Base-by-base conservation (phyloP, 2,329 filamentous ascomycete genomes). In the Monosporascus cannonballus region DNA sequence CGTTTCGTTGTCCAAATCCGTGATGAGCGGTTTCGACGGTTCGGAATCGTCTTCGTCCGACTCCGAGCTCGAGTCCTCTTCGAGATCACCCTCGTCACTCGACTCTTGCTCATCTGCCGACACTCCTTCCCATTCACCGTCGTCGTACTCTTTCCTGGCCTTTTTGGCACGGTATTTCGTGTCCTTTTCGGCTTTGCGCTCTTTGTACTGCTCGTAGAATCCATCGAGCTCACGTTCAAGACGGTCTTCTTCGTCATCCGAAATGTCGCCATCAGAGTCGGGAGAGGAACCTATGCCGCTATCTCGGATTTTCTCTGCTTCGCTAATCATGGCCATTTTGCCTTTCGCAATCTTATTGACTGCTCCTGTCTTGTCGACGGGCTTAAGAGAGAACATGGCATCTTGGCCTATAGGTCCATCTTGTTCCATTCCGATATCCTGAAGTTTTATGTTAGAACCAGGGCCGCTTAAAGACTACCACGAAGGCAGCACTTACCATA, bases 101-200 rank as follows among this genome's bases (percentile, higher is more conserved):
- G 76, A 77, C 27, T 73, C 72, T n/a, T 80, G 73, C 52, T 82
- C 81, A 46, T 80, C 81, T 11, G 78, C 83, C 22, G 89, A 95
- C 54, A 97, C 84, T 1, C 94, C 94, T 61, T 95, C 89, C 86
- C 92, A 99, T 66, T 96, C 92, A 15, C 90, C 91, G 54, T 95
- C 90, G 50, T 88, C 84, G 56, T 88, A 84, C 64, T 90, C 84
- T 65, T 89, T 85, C 51, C 92, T 83, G 6, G 90, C 87, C 67
- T 90, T 90, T 76, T 97, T 99, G 3, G 93, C 91, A 41, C 90
- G 85, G 65, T 89, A 88, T 69, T 96, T 97, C 17, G 92, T 86
- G 67, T 97, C 92, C 11, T 81, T 74, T 45, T 88, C 86, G 22
- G 91, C 83, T 69, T 87, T 89, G 47, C 86, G 83, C 64, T 92